Evolutionary conservation across 768 basidiomycete genomes (phyloP).

Genomic region (Boletus rex-veris): DNA sequence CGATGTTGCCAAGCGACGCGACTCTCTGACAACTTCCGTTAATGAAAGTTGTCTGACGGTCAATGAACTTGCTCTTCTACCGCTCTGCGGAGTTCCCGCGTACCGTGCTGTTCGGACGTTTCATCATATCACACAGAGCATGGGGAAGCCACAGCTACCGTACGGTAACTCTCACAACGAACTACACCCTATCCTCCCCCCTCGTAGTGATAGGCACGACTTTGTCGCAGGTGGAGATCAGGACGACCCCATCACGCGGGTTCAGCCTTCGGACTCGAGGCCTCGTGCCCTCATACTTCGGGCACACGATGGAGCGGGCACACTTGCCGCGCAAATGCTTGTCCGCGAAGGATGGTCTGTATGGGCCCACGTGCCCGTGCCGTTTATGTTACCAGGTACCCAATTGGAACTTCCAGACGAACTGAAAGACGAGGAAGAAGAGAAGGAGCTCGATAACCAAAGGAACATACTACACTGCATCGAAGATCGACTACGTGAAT

Average conservation of each 20-base stretch:
- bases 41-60: slow-evolving; percentile 39
- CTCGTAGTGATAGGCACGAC: slow-evolving; percentile 22
- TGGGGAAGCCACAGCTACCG: slow-evolving; percentile 23
- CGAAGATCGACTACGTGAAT: slow-evolving; percentile 54
- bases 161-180: slow-evolving; percentile 27
- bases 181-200: slow-evolving; percentile 25
- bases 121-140: slow-evolving; percentile 32
- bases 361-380: slow-evolving; percentile 59
- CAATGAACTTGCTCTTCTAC: slow-evolving; percentile 77
- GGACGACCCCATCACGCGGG: slow-evolving; percentile 8
- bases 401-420: slow-evolving; percentile 37
- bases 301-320: slow-evolving; percentile 73
- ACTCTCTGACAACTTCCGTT: slow-evolving; percentile 4
- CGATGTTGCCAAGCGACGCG: slow-evolving; percentile 9
- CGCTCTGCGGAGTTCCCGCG: slow-evolving; percentile 76
- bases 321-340: slow-evolving; percentile 77
- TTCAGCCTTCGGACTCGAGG: slow-evolving; percentile 16
- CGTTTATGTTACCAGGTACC: slow-evolving; percentile 31
- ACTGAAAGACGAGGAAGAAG: slow-evolving; percentile 29
- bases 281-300: slow-evolving; percentile 61
- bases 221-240: slow-evolving; percentile 26
- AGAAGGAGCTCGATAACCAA: slow-evolving; percentile 38
- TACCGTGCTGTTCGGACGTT: slow-evolving; percentile 78
- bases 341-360: slow-evolving; percentile 66
- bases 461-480: slow-evolving; percentile 42